Evolutionary conservation across 1,139 yeast genomes (phyloP).

Genomic region (Suhomyces yuchorum): DNA sequence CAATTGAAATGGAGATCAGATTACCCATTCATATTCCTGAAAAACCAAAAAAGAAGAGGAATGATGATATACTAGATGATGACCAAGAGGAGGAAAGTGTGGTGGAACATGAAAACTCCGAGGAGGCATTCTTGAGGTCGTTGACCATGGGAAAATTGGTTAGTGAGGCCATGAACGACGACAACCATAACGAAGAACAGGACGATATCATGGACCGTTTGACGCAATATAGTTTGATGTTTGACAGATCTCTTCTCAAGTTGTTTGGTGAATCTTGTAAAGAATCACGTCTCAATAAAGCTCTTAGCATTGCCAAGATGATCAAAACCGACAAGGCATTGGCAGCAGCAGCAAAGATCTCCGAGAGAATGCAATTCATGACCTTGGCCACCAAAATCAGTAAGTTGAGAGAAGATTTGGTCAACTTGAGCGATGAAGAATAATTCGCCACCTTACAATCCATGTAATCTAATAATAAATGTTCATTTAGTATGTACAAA

Average conservation of each 20-base stretch:
- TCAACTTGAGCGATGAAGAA: slow-evolving; percentile 28
- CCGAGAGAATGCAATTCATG: slow-evolving; percentile 72
- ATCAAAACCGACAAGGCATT: slow-evolving; percentile 78
- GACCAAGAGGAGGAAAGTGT: slow-evolving; percentile 30
- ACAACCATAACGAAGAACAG: slow-evolving; percentile 34
- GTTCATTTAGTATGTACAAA: slow-evolving; percentile 9
- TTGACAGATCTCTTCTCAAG: slow-evolving; percentile 75
- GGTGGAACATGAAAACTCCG: slow-evolving; percentile 30
- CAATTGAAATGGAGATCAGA: slow-evolving; percentile 71
- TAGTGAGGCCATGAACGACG: slow-evolving; percentile 44
- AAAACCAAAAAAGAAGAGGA: slow-evolving; percentile 20
- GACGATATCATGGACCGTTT: slow-evolving; percentile 51
- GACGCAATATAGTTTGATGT: slow-evolving; percentile 50
- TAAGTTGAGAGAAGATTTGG: slow-evolving; percentile 59
- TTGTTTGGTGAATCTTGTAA: slow-evolving; percentile 79
- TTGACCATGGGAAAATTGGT: slow-evolving; percentile 53
- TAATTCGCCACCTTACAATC: slow-evolving; percentile 1
- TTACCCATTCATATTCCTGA: slow-evolving; percentile 54
- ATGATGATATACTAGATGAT: slow-evolving; percentile 25
- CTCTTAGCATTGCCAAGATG: slow-evolving; percentile 68
- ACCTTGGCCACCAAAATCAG: slow-evolving; percentile 68
- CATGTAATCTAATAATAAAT: neutral
- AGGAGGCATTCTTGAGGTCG: slow-evolving; percentile 47
- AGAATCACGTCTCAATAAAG: slow-evolving; percentile 64
- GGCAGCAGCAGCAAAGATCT: slow-evolving; percentile 80